Evolutionary conservation across 257 asterid genomes (phyloP), one percentile per base, ranked within the genome.

Genomic region (Ehretia macrophylla): DNA sequence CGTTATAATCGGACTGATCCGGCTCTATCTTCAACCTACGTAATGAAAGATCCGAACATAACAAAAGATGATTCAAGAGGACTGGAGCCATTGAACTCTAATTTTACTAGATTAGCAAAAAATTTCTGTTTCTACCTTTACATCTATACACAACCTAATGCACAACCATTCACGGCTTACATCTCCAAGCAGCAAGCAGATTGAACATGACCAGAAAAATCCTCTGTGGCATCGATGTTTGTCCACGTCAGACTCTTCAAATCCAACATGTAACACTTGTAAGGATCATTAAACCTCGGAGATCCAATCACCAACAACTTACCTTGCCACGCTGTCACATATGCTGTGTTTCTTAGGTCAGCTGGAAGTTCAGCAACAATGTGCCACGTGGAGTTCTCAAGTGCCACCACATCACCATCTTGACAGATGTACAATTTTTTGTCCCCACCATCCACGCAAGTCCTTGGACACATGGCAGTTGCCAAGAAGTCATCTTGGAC

Each of bases 121-220:
- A n/a, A n/a, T n/a, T n/a, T n/a, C n/a, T n/a, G n/a, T n/a, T n/a
- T n/a, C 6, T 27, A 27, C 6, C 35, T 3, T 27, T 37, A 35
- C 45, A 56, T 56, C 32, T 27, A 1, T 12, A 51, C 14, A 4
- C 5, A 8, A 51, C 1, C 27, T 8, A 4, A 18, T 18, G 40
- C 44, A 1, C 27, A 52, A 5, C 12, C 19, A 12, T 11, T 12
- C 40, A 48, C 14, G 5, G 13, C 59, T 70, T 55, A 88, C 66
- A 88, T 54, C 67, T 85, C 87, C 47, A 88, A 54, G 67, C 75
- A 83, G 59, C 89, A 84, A 46, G 86, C 97, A 0, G 91, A 77
- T 68, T 79, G 90, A 69, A 86, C 89, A 65, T 86, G 87, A 17
- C 94, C 94, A 12, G 71, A 71, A 55, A 82, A 85, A 1, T 42